A percentile compares a stretch with the other conserved stretches of the same genome.
phyloP scores from a whole-genome alignment of 495 filamentous ascomycete genomes.

The Friedmanniomyces simplex region DNA sequence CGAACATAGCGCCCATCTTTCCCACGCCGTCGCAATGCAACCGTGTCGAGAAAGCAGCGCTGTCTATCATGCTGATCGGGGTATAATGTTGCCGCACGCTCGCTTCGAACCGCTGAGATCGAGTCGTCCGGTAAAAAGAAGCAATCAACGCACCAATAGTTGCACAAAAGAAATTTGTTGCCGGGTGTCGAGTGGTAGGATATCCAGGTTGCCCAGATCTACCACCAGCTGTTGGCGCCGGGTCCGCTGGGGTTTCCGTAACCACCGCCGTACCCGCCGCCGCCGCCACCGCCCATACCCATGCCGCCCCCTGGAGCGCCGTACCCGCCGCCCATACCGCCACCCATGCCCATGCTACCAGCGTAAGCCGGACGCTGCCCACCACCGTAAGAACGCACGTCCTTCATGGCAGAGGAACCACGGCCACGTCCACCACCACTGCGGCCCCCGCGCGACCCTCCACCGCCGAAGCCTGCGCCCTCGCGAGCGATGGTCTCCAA shows the following conservation, averaged over 20 bases:
- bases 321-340: conserved; percentile 37
- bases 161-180: conserved; percentile 4
- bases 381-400: conserved; percentile 74
- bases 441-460: conserved; percentile 52
- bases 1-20: not conserved
- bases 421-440: conserved; percentile 56
- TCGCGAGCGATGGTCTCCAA: conserved; percentile 94
- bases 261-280: conserved; percentile 35
- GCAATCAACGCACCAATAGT: conserved; percentile 8
- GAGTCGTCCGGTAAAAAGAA: conserved; percentile 11
- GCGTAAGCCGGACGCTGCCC: conserved; percentile 34
- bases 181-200: not conserved
- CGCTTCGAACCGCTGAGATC: conserved; percentile 10
- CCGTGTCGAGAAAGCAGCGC: conserved; percentile 19
- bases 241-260: conserved; percentile 81
- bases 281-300: conserved; percentile 33
- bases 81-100: conserved; percentile 18
- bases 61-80: conserved; percentile 22
- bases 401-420: conserved; percentile 60
- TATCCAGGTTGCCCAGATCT: conserved; percentile 33
- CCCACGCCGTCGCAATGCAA: conserved; percentile 15
- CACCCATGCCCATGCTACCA: conserved; percentile 42
- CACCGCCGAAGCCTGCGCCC: conserved; percentile 64
- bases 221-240: conserved; percentile 91
- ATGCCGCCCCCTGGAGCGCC: conserved; percentile 33